Conservation (phyloP, 1,284 basidiomycete species). For the Athelia sp. region DNA sequence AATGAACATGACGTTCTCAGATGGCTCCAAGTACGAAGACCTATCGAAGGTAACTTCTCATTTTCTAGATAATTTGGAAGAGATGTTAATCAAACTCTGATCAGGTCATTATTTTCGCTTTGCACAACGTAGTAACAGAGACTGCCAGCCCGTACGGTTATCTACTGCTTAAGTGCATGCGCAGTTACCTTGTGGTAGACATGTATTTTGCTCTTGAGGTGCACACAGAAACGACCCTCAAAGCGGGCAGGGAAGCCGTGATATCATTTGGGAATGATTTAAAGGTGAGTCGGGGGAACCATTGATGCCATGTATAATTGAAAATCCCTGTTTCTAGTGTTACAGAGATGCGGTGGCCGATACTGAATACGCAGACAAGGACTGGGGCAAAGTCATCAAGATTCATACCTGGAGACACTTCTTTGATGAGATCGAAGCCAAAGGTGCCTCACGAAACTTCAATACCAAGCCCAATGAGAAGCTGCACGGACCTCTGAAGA, state of each 20-base stretch:
- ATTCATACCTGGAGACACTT: conserved; percentile 24
- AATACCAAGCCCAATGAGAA: conserved; percentile 29
- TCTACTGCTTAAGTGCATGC: conserved; percentile 20
- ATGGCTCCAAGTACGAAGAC: conserved; percentile 32
- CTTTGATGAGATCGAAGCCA: conserved; percentile 25
- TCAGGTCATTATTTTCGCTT: conserved; percentile 23
- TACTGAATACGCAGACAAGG: conserved; percentile 12
- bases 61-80: not conserved
- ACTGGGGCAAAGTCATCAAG: conserved; percentile 31
- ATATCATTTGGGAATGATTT: conserved; percentile 16
- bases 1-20: conserved; percentile 24
- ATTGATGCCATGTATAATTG: not conserved
- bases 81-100: not conserved
- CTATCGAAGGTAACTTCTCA: conserved; percentile 28
- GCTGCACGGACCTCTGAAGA: conserved; percentile 23
- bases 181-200: conserved; percentile 24
- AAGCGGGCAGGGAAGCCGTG: conserved; percentile 18
- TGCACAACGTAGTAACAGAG: conserved; percentile 20
- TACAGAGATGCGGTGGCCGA: not conserved
- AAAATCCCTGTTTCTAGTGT: not conserved
- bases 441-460: conserved; percentile 25
- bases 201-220: conserved; percentile 23
- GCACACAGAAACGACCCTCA: conserved; percentile 26
- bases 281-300: conserved; percentile 10
- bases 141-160: conserved; percentile 9